Base-by-base conservation (phyloP, 2,329 filamentous ascomycete genomes). In the Gaeumannomyces tritici region DNA sequence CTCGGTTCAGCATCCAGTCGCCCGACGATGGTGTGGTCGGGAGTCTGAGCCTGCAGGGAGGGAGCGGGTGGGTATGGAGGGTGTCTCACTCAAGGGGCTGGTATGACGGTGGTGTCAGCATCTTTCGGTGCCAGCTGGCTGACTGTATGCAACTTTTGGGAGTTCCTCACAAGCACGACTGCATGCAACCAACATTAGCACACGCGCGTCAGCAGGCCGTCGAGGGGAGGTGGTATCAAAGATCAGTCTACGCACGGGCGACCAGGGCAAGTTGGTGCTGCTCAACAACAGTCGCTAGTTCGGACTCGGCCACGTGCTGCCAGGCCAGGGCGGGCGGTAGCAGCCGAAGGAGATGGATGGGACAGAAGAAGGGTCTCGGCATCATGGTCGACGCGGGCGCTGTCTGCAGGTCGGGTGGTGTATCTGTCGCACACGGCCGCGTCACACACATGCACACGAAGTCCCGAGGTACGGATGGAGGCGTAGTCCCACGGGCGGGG, bases 11-110 rank as follows among this genome's bases (percentile, higher is more conserved):
- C 11, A 15, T 42, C 42, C 26, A 1, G 35, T 51, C 24, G 21
- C 26, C 26, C 26, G 35, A 24, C 26, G 35, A 24, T 56, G 55
- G 24, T 13, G 55, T 51, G 21, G 42, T n/a, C 42, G 35, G 35
- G 35, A n/a, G n/a, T n/a, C n/a, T n/a, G n/a, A n/a, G n/a, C n/a
- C n/a, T n/a, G n/a, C n/a, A n/a, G n/a, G n/a, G n/a, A 42, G 35
- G 42, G 18, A 8, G 42, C 18, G 42, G 35, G n/a, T 8, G 42
- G 6, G 42, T 21, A 21, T 3, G 58, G n/a, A n/a, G n/a, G n/a
- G n/a, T n/a, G 58, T 27, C 58, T 60, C 28, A 60, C 58, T 60
- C 58, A 29, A 27, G 35, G 35, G 58, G 58, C 58, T 60, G n/a
- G 33, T 27, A 29, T 59, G 33, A 33, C 31, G 9, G 33, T 35